Evolutionary conservation across 331 rosid species (phyloP).

Genomic region (Malus hybrid): DNA sequence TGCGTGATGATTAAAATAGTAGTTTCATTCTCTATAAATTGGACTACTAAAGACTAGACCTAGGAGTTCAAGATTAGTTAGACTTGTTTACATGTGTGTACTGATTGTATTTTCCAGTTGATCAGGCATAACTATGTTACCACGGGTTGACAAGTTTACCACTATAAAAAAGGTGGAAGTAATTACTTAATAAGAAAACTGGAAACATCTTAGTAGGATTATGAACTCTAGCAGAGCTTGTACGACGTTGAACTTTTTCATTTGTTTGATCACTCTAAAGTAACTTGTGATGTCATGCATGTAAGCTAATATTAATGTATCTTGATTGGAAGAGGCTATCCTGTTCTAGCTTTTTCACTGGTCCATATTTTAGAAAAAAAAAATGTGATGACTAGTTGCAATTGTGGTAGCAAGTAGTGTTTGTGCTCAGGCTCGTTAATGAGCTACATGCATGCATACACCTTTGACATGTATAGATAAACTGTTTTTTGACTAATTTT

Average conservation of each 20-base stretch:
- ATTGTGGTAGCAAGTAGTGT: background rate
- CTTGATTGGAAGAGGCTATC: background rate
- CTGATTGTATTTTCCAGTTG: background rate
- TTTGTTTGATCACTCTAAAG: background rate
- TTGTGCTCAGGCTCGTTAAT: background rate
- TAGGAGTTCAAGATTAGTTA: background rate
- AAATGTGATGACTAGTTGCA: background rate
- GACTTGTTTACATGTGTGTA: background rate
- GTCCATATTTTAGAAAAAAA: background rate
- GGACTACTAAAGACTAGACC: background rate
- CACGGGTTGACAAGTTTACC: no score
- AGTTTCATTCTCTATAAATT: background rate
- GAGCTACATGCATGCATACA: background rate
- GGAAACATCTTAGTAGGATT: background rate
- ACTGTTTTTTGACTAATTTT: constrained; percentile 3
- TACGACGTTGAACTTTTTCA: background rate
- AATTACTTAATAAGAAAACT: background rate
- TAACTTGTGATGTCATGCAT: background rate
- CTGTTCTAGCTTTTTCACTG: background rate
- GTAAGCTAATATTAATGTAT: background rate
- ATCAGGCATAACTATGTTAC: background rate
- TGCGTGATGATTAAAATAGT: background rate
- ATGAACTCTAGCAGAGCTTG: background rate
- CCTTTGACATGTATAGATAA: background rate
- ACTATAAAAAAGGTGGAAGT: no score